A percentile compares a stretch with the other conserved stretches of the same genome.
These are phyloP conservation scores for Rhizodiscina lignyota DNA, from an alignment of 495 filamentous ascomycete genomes.

Conservation along the genomic window DNA sequence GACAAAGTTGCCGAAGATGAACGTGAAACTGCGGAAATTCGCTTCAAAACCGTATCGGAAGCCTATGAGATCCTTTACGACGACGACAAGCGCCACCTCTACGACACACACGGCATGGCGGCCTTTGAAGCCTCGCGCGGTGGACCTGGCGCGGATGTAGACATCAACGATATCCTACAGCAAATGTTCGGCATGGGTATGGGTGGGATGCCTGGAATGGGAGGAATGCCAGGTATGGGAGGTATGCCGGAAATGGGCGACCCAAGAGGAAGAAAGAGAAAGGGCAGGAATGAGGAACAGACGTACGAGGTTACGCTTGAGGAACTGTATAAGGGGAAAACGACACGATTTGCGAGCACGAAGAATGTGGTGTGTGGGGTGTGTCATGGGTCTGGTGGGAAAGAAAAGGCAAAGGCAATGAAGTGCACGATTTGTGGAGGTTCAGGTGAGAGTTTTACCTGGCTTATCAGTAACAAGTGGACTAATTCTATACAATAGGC, in stretches of 20 bases:
- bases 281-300: constrained; percentile 72
- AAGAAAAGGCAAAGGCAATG: constrained; percentile 77
- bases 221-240: constrained; percentile 26
- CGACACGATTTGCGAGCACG: constrained; percentile 81
- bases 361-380: constrained; percentile 78
- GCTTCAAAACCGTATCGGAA: constrained; percentile 80
- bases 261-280: constrained; percentile 36
- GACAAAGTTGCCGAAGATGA: constrained; percentile 89
- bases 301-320: constrained; percentile 79
- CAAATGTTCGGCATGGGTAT: constrained; percentile 76
- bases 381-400: constrained; percentile 83
- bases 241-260: constrained; percentile 24
- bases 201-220: constrained; percentile 19
- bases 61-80: constrained; percentile 97
- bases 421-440: constrained; percentile 73
- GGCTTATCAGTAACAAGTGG: not conserved
- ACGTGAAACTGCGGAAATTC: constrained; percentile 66
- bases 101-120: constrained; percentile 87
- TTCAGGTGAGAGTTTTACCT: constrained; percentile 27
- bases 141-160: constrained; percentile 46
- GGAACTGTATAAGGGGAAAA: constrained; percentile 96
- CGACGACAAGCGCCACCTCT: constrained; percentile 79
- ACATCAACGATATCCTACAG: constrained; percentile 77
- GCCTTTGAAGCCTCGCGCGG: constrained; percentile 54
- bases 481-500: not conserved